phyloP scores from a whole-genome alignment of 2,329 filamentous ascomycete genomes.

The Exophiala sp. region DNA sequence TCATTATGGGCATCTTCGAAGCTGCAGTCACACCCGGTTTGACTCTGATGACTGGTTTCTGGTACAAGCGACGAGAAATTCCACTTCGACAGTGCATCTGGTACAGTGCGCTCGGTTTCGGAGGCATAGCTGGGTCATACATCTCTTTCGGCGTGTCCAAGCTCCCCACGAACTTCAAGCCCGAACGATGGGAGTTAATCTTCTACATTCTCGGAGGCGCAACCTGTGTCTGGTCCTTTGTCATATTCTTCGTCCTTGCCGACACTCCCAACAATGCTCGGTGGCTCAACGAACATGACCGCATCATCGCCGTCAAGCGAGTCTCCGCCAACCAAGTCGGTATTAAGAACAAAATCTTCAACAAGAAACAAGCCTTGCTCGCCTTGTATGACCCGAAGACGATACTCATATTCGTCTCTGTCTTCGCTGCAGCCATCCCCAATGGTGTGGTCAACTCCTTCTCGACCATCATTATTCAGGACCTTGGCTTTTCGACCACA shows the following conservation, averaged over 20 bases:
- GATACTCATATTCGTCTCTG: slow-evolving; percentile 53
- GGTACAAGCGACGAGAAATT: slow-evolving; percentile 36
- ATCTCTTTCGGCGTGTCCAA: slow-evolving; percentile 41
- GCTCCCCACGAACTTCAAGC: slow-evolving; percentile 41
- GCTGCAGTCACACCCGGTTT: slow-evolving; percentile 48
- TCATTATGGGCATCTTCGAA: slow-evolving; percentile 48
- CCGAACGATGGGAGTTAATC: slow-evolving; percentile 48
- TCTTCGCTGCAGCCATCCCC: slow-evolving; percentile 31
- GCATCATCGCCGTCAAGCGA: slow-evolving; percentile 51
- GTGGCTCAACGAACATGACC: slow-evolving; percentile 41
- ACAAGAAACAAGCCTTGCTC: slow-evolving; percentile 46
- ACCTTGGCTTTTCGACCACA: slow-evolving; percentile 35
- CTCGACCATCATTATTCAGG: slow-evolving; percentile 36
- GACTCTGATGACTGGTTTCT: slow-evolving; percentile 51
- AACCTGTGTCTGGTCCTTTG: slow-evolving; percentile 28
- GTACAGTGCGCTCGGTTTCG: slow-evolving; percentile 57
- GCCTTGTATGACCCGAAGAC: slow-evolving; percentile 54
- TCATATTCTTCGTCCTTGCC: slow-evolving; percentile 44
- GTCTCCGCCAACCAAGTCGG: slow-evolving; percentile 51
- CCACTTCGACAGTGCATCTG: slow-evolving; percentile 57
- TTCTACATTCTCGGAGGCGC: slow-evolving; percentile 31
- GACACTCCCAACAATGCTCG: slow-evolving; percentile 44
- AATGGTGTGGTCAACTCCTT: slow-evolving; percentile 38
- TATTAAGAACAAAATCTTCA: slow-evolving; percentile 51
- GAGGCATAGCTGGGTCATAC: slow-evolving; percentile 56